Evolutionary conservation across 2,329 filamentous ascomycete genomes (phyloP), one percentile per base, ranked within the genome.

Genomic region (Chrysoporthe puriensis): DNA sequence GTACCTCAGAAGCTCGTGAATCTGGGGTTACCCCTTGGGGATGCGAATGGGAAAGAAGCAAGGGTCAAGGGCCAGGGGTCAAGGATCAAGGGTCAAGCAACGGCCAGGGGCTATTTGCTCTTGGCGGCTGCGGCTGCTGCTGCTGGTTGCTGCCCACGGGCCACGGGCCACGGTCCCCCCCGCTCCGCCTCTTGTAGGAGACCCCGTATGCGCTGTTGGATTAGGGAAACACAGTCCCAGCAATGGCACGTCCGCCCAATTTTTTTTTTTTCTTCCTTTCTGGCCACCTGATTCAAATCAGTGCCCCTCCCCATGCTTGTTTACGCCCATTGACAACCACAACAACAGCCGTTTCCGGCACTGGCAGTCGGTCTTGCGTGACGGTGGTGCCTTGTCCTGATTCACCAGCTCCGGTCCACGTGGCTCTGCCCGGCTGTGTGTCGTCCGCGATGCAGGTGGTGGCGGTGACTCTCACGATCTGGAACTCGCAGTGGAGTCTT

Each of bases 1-100:
- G 50, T 54, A 54, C 50, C 50, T 54, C 50, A 21, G 21, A 32
- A 54, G 21, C 50, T 54, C 50, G 50, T 54, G 32, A 54, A 54
- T 26, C 50, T 32, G 50, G 50, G 50, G 50, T 54, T 54, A 16
- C 4, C 50, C 50, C 50, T 7, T 34, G 50, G 50, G 50, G 26
- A 54, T 21, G 50, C 50, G 14, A 32, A 40, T 32, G 13, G 26
- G 14, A 3, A 36, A 11, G 7, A 32, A 52, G 26, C 14, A 36
- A n/a, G 54, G 7, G 1, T 57, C 54, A 40, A 40, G 54, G 54
- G 54, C 32, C 54, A n/a, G n/a, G 54, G 32, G 48, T 50, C 46
- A 48, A 7, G 14, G 46, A 7, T 48, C n/a, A 50, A 13, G 48
- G 44, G 44, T 48, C 46, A 21, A 21, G 50, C 7, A 54, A 13